A percentile compares a stretch with the other conserved stretches of the same genome.
phyloP scores from a whole-genome alignment of 768 basidiomycete genomes.

The Hortiboletus flavorubellus region DNA sequence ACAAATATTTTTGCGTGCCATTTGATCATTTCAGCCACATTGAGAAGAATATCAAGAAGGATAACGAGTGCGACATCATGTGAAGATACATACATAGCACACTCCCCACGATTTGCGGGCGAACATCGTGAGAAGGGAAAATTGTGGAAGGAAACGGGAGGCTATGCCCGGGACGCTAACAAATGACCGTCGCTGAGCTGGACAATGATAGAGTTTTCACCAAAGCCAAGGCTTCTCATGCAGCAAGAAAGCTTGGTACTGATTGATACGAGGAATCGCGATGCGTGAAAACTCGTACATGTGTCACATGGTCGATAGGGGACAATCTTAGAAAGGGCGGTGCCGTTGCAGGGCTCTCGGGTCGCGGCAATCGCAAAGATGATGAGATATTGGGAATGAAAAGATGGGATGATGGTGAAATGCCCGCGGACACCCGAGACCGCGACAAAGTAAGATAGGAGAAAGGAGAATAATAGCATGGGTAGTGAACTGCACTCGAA shows the following conservation, averaged over 20 bases:
- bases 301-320: not conserved
- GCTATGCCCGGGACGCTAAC: constrained; percentile 3
- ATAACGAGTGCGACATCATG: not conserved
- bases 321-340: constrained; percentile 8
- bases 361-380: constrained; percentile 1
- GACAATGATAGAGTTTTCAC: constrained; percentile 11
- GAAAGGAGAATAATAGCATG: not conserved
- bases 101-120: constrained; percentile 1
- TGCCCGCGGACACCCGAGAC: constrained; percentile 1
- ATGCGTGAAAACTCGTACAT: not conserved
- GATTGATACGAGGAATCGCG: not conserved
- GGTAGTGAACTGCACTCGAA: not conserved
- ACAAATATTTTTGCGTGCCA: not conserved
- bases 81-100: not conserved
- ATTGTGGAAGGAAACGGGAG: not conserved
- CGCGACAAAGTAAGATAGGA: not conserved
- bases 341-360: constrained; percentile 11
- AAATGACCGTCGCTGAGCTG: constrained; percentile 14
- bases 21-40: not conserved
- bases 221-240: not conserved
- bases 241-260: not conserved
- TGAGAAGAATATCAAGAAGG: not conserved
- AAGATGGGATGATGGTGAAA: not conserved
- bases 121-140: not conserved
- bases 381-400: constrained; percentile 3